Conservation (phyloP, 2,329 filamentous ascomycete genomes). For the Diaporthe destruens region DNA sequence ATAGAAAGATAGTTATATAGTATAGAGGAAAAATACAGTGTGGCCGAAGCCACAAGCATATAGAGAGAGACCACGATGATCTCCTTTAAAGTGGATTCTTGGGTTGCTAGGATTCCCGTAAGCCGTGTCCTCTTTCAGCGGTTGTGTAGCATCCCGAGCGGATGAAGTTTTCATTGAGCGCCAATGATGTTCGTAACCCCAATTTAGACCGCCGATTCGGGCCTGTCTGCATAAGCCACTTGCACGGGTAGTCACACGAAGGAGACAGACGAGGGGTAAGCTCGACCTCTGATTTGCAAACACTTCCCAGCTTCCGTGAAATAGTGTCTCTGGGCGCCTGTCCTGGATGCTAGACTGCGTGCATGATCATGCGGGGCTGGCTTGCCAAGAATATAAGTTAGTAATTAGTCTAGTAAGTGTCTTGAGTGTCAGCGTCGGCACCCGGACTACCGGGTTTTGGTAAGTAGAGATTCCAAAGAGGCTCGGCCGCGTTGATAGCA, state of each 20-base stretch:
- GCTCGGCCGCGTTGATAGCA: not conserved
- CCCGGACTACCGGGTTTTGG: not conserved
- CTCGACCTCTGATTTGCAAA: slow-evolving; percentile 12
- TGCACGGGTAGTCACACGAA: slow-evolving; percentile 2
- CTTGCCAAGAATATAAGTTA: not conserved
- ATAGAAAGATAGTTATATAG: too few species aligned
- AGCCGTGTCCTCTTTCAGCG: not conserved
- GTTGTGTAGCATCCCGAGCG: not conserved
- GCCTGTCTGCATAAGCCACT: slow-evolving; percentile 4
- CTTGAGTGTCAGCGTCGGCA: not conserved
- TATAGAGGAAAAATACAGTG: too few species aligned
- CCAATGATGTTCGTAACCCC: not conserved
- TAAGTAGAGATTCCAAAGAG: not conserved
- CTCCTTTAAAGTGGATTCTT: not conserved
- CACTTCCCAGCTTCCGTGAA: not conserved
- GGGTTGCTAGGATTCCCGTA: not conserved
- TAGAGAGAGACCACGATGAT: not conserved
- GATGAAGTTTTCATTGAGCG: not conserved
- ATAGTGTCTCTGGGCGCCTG: slow-evolving; percentile 17
- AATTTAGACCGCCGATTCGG: slow-evolving; percentile 5
- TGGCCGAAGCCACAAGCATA: too few species aligned
- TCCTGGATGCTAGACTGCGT: not conserved
- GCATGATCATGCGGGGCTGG: slow-evolving; percentile 18
- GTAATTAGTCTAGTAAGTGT: too few species aligned
- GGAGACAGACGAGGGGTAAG: not conserved